These are phyloP conservation scores for Starmerella etchellsii DNA, from an alignment of 805 yeast species.

Conservation along the genomic window DNA sequence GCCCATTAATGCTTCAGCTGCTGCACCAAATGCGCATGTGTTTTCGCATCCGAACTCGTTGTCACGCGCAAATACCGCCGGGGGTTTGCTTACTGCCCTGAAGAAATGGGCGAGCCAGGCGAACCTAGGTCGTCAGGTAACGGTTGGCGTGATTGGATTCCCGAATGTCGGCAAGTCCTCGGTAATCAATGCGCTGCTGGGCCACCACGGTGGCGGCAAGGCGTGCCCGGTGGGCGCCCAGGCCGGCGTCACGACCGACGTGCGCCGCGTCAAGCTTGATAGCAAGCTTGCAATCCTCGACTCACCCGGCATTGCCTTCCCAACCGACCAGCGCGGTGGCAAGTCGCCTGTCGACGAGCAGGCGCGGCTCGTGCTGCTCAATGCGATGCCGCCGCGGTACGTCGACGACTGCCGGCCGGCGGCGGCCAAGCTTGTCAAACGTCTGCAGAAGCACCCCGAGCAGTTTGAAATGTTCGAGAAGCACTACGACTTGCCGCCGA, in stretches of 20 bases:
- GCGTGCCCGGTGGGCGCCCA: conserved; percentile 96
- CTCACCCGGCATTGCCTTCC: conserved; percentile 97
- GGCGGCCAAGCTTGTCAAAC: conserved; percentile 59
- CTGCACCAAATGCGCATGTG: conserved; percentile 54
- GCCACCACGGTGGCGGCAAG: conserved; percentile 51
- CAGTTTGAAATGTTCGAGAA: conserved; percentile 53
- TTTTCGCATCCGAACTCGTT: conserved; percentile 55
- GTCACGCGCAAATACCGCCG: conserved; percentile 59
- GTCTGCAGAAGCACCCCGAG: conserved; percentile 57
- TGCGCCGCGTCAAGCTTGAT: conserved; percentile 87
- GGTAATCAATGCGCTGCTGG: conserved; percentile 68
- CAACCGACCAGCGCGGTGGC: conserved; percentile 34
- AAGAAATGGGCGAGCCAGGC: conserved; percentile 75
- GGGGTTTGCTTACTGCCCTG: conserved; percentile 60
- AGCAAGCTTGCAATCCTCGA: conserved; percentile 78
- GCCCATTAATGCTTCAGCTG: conserved; percentile 63
- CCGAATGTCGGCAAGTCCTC: conserved; percentile 97
- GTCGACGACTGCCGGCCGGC: conserved; percentile 77
- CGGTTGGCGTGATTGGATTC: conserved; percentile 93
- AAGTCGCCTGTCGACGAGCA: conserved; percentile 46
- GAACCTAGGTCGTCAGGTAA: conserved; percentile 74
- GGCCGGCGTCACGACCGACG: conserved; percentile 90
- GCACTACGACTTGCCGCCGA: conserved; percentile 67
- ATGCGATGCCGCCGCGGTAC: conserved; percentile 80
- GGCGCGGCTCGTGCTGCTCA: conserved; percentile 78